Conservation (phyloP, 148 eudicot species). For the Chenopodium suecicum region DNA sequence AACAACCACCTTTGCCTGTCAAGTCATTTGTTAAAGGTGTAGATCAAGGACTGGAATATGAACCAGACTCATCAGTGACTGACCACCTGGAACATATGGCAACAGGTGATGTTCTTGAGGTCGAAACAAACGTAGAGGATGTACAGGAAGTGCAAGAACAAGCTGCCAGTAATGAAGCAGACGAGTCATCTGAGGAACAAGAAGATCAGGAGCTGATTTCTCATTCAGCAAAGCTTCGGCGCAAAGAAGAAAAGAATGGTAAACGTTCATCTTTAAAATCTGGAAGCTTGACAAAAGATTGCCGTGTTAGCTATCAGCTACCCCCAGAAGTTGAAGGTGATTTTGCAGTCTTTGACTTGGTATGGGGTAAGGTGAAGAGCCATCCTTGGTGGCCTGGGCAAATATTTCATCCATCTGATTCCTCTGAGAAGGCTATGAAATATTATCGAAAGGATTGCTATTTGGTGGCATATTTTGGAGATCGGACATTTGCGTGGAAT, state of each 20-base stretch:
- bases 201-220: constrained; percentile 20
- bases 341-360: constrained; percentile 63
- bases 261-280: constrained; percentile 28
- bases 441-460: constrained; percentile 68
- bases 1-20: background rate
- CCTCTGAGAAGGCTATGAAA: constrained; percentile 89
- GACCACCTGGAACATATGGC: background rate
- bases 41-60: background rate
- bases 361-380: constrained; percentile 93
- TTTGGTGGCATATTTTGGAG: constrained; percentile 93
- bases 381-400: constrained; percentile 99
- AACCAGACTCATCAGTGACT: background rate
- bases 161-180: background rate
- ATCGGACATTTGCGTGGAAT: constrained; percentile 86
- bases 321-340: constrained; percentile 57
- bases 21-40: background rate
- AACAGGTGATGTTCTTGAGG: background rate
- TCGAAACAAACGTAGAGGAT: background rate
- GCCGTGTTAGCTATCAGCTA: constrained; percentile 45
- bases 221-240: constrained; percentile 23
- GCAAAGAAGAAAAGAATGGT: constrained; percentile 33
- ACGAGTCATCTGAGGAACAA: background rate
- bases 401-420: constrained; percentile 74
- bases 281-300: constrained; percentile 33
- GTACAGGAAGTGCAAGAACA: background rate